These are phyloP conservation scores for Coemansia sp. DNA, from an alignment of 192 early-diverging fungal genomes.

Conservation along the genomic window DNA sequence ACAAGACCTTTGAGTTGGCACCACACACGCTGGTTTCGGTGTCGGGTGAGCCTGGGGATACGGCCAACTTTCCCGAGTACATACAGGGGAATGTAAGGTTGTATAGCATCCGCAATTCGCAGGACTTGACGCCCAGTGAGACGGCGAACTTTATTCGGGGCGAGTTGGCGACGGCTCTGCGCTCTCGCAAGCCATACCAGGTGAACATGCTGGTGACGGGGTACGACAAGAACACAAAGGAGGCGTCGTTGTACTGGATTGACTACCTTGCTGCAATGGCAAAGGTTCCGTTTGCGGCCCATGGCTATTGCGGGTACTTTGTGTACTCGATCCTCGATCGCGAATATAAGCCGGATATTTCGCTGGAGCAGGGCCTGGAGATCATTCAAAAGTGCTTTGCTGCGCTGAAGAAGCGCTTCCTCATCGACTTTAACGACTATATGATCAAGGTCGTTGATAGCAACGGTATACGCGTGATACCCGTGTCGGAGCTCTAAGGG, in stretches of 20 bases:
- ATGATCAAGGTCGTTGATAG: constrained; percentile 80
- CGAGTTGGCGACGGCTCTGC: constrained; percentile 79
- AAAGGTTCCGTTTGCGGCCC: constrained; percentile 78
- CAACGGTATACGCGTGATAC: constrained; percentile 63
- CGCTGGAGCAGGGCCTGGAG: constrained; percentile 77
- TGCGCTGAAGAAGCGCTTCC: constrained; percentile 78
- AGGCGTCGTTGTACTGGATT: constrained; percentile 82
- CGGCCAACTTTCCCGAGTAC: constrained; percentile 92
- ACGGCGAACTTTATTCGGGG: constrained; percentile 77
- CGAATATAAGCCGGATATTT: constrained; percentile 76
- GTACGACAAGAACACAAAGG: constrained; percentile 64
- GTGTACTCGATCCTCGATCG: constrained; percentile 86
- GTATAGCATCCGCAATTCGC: constrained; percentile 81
- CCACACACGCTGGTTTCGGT: constrained; percentile 78
- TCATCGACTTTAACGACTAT: constrained; percentile 78
- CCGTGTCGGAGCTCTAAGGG: constrained; percentile 6
- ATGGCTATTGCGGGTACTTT: constrained; percentile 92
- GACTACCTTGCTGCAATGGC: constrained; percentile 80
- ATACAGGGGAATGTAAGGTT: constrained; percentile 89
- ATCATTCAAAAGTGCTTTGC: constrained; percentile 77
- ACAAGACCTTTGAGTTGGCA: constrained; percentile 85
- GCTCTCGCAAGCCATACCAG: constrained; percentile 65
- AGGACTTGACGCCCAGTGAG: constrained; percentile 72
- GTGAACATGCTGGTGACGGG: constrained; percentile 89
- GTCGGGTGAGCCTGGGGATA: constrained; percentile 87